A percentile compares a stretch with the other conserved stretches of the same genome.
Conservation (phyloP, 163 green algal genomes). For the Scenedesmus sp. region DNA sequence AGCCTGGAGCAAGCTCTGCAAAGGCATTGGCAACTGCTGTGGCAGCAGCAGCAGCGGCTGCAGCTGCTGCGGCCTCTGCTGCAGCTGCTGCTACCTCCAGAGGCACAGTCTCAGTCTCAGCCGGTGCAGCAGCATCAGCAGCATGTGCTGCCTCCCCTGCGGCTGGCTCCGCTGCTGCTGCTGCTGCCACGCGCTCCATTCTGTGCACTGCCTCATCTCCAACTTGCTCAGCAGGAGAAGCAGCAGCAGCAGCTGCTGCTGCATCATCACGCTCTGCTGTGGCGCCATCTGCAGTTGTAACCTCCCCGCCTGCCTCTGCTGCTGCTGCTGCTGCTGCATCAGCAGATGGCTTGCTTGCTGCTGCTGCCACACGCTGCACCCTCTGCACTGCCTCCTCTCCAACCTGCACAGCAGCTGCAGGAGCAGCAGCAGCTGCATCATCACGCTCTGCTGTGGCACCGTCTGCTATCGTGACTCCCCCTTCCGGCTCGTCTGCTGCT, state of each 20-base stretch:
- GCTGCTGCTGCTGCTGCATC: not conserved
- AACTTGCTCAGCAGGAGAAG: not conserved
- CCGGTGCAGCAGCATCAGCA: not conserved
- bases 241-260: not conserved
- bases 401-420: not conserved
- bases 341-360: not conserved
- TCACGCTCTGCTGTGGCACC: not conserved
- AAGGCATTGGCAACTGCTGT: not conserved
- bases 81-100: not conserved
- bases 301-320: not conserved
- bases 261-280: not conserved
- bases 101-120: not conserved
- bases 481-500: not conserved
- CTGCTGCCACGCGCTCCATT: not conserved
- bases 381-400: not conserved
- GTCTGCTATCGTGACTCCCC: not conserved
- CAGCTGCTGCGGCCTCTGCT: constrained; percentile 5
- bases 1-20: not conserved
- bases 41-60: constrained; percentile 1
- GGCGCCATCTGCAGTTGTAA: not conserved
- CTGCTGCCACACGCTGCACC: not conserved
- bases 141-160: not conserved
- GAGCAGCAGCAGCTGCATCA: not conserved
- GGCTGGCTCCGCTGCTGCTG: not conserved
- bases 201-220: not conserved